These are phyloP conservation scores for Sechiopsis laciniata DNA, from an alignment of 306 rosid species.

Conservation along the genomic window DNA sequence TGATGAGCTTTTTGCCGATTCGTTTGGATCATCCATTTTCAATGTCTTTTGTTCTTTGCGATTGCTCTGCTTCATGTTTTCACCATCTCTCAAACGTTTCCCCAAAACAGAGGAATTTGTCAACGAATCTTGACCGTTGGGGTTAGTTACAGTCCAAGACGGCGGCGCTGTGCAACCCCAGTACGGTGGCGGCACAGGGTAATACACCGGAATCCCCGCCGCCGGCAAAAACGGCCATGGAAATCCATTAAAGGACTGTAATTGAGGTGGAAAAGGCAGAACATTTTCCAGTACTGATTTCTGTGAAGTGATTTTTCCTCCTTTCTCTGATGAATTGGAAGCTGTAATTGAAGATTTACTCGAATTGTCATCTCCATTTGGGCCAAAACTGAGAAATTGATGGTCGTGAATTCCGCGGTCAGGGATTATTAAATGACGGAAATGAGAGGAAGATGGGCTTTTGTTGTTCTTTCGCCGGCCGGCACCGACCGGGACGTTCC, in stretches of 20 bases:
- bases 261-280: too few relatives aligned
- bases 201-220: too few relatives aligned
- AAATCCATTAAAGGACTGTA: too few relatives aligned
- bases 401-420: slow-evolving; percentile 39
- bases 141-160: too few relatives aligned
- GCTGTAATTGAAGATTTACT: slow-evolving; percentile 48
- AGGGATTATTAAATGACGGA: slow-evolving; percentile 36
- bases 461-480: slow-evolving; percentile 86
- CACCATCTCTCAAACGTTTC: slow-evolving; percentile 67
- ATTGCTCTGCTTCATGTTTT: slow-evolving; percentile 26
- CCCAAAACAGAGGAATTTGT: slow-evolving; percentile 41
- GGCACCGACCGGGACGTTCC: slow-evolving; percentile 75
- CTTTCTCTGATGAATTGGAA: slow-evolving; percentile 43
- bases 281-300: too few relatives aligned
- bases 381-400: slow-evolving; percentile 49
- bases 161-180: too few relatives aligned
- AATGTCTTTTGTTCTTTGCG: too few relatives aligned
- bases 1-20: too few relatives aligned
- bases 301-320: too few relatives aligned
- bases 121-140: slow-evolving; percentile 28
- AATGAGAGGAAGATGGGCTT: slow-evolving; percentile 25
- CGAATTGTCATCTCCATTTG: slow-evolving; percentile 42
- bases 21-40: too few relatives aligned
- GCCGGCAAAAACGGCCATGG: too few relatives aligned
- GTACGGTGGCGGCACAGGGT: too few relatives aligned